These are phyloP conservation scores for Aspergillus fructus DNA, from an alignment of 2,329 filamentous ascomycete genomes.

Conservation along the genomic window DNA sequence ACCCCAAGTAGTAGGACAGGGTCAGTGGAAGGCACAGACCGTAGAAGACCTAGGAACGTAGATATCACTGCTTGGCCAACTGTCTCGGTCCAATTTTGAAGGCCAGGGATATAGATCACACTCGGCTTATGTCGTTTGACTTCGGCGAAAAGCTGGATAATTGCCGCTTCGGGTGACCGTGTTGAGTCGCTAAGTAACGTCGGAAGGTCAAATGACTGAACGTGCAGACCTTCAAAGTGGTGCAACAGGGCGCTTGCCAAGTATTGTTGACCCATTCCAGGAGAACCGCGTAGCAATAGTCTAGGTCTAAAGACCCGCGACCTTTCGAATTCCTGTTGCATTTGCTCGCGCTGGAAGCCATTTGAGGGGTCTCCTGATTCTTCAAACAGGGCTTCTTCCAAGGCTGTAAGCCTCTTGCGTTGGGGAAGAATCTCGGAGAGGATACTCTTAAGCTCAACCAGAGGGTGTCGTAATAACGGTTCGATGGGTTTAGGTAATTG, in stretches of 20 bases:
- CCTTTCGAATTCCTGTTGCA: slow-evolving; percentile 77
- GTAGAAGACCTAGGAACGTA: slow-evolving; percentile 79
- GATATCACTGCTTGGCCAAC: slow-evolving; percentile 65
- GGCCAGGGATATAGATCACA: slow-evolving; percentile 88
- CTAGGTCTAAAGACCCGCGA: slow-evolving; percentile 86
- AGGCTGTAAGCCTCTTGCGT: slow-evolving; percentile 80
- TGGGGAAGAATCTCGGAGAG: slow-evolving; percentile 78
- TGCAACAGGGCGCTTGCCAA: slow-evolving; percentile 81
- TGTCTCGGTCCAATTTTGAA: slow-evolving; percentile 82
- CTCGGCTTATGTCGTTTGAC: slow-evolving; percentile 92
- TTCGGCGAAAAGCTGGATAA: slow-evolving; percentile 88
- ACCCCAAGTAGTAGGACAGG: slow-evolving; percentile 86
- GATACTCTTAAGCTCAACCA: slow-evolving; percentile 66
- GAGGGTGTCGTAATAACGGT: slow-evolving; percentile 73
- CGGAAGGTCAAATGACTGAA: slow-evolving; percentile 90
- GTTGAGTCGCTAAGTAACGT: slow-evolving; percentile 81
- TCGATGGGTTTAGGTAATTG: slow-evolving; percentile 78
- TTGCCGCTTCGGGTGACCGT: slow-evolving; percentile 78
- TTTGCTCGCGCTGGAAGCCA: slow-evolving; percentile 80
- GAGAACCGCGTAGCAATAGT: slow-evolving; percentile 74
- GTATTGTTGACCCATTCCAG: slow-evolving; percentile 93
- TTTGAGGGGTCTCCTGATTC: slow-evolving; percentile 78
- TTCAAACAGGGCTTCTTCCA: slow-evolving; percentile 92
- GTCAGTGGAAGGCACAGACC: slow-evolving; percentile 83
- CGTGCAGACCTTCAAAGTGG: slow-evolving; percentile 88